These are phyloP conservation scores for Fusarium odoratissimum DNA, from an alignment of 2,329 filamentous ascomycete species.

Conservation along the genomic window DNA sequence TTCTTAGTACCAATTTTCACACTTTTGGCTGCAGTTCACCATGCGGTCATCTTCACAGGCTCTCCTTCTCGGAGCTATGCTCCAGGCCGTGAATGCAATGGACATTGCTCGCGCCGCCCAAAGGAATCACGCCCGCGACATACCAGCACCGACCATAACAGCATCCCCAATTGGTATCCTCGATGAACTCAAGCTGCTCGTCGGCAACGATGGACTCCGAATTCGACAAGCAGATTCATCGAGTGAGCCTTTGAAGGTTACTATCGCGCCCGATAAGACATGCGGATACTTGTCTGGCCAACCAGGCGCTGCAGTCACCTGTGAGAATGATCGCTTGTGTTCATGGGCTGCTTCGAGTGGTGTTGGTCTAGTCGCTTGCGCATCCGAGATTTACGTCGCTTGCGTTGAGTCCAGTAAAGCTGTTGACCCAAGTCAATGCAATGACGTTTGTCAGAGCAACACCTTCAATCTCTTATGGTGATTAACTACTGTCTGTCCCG, in stretches of 20 bases:
- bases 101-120: not conserved
- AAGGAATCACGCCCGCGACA: not conserved
- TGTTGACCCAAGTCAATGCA: not conserved
- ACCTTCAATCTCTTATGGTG: not conserved
- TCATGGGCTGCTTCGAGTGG: not conserved
- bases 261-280: not conserved
- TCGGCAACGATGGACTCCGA: not conserved
- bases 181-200: not conserved
- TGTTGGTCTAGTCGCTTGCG: not conserved
- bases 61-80: not conserved
- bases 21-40: not conserved
- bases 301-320: not conserved
- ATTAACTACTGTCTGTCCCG: too few species aligned
- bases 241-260: not conserved
- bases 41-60: not conserved
- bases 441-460: not conserved
- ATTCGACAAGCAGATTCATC: not conserved
- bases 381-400: rapidly evolving
- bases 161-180: not conserved
- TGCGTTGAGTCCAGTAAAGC: not conserved
- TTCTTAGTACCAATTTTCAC: not conserved
- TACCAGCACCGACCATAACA: not conserved
- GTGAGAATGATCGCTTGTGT: not conserved
- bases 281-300: not conserved
- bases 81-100: rapidly evolving